phyloP scores from a whole-genome alignment of 306 rosid genomes.

The Cicer cuneatum region DNA sequence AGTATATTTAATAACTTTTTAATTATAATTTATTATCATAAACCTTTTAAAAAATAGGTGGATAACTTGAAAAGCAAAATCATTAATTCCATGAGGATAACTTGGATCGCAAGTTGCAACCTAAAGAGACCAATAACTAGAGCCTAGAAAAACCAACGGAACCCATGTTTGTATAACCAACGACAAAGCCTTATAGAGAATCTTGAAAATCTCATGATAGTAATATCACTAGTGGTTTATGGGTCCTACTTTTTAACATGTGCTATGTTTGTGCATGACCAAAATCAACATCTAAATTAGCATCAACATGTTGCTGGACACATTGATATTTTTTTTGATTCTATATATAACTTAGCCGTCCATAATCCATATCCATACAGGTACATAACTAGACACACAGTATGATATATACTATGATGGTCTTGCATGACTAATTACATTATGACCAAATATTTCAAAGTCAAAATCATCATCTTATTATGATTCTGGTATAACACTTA shows the following conservation, averaged over 20 bases:
- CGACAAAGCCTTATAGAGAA: slow-evolving; percentile 16
- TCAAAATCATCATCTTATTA: slow-evolving; percentile 26
- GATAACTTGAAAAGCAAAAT: no score
- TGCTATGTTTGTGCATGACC: slow-evolving; percentile 37
- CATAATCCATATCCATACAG: slow-evolving; percentile 16
- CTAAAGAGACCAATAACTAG: slow-evolving; percentile 15
- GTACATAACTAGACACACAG: background rate
- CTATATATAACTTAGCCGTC: background rate
- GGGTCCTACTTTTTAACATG: slow-evolving; percentile 43
- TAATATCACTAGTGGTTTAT: slow-evolving; percentile 24
- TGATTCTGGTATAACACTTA: slow-evolving; percentile 28
- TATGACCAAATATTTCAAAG: slow-evolving; percentile 20
- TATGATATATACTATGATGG: slow-evolving; percentile 18
- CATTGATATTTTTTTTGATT: slow-evolving; percentile 20
- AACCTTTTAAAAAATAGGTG: background rate
- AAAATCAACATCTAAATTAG: slow-evolving; percentile 34
- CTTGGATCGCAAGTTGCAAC: slow-evolving; percentile 28
- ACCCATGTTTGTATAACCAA: slow-evolving; percentile 40
- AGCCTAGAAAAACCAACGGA: slow-evolving; percentile 25
- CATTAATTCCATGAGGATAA: background rate
- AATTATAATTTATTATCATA: no score
- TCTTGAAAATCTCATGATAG: slow-evolving; percentile 29
- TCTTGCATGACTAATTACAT: slow-evolving; percentile 29
- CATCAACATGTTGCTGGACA: slow-evolving; percentile 7
- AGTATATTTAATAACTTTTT: no score